phyloP scores from a whole-genome alignment of 805 yeast genomes.

The Metschnikowia kofuensis region DNA sequence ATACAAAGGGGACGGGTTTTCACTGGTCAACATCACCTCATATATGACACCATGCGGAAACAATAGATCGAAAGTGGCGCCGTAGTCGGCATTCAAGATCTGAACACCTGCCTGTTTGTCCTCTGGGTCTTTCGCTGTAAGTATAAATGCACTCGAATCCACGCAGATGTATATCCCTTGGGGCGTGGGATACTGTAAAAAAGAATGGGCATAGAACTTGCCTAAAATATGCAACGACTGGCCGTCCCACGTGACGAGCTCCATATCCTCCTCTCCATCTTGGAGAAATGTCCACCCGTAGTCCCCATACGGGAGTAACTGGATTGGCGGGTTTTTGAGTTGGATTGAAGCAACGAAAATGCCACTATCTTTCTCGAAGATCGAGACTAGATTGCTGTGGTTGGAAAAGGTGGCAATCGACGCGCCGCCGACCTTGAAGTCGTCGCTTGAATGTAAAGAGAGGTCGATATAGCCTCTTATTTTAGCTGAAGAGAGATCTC shows the following conservation, averaged over 20 bases:
- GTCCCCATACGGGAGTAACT: neutral
- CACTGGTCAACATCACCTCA: constrained; percentile 2
- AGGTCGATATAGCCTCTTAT: constrained; percentile 29
- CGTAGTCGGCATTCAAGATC: constrained; percentile 1
- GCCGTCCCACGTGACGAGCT: constrained; percentile 10
- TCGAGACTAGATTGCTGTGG: constrained; percentile 2
- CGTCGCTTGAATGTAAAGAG: constrained; percentile 11
- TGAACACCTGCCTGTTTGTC: neutral
- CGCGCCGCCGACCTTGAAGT: constrained; percentile 6
- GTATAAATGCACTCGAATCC: constrained; percentile 7
- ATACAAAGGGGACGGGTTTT: constrained; percentile 4
- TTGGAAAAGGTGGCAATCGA: constrained; percentile 11
- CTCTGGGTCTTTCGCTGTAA: neutral
- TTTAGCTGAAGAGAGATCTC: constrained; percentile 23
- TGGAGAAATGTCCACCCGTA: constrained; percentile 7
- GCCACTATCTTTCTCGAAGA: constrained; percentile 13
- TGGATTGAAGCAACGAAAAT: constrained; percentile 7
- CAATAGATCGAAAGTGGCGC: neutral
- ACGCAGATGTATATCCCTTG: neutral
- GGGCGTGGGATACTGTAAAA: constrained; percentile 1
- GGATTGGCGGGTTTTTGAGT: constrained; percentile 4
- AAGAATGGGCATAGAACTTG: constrained; percentile 1
- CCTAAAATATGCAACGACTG: constrained; percentile 3
- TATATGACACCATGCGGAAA: constrained; percentile 4
- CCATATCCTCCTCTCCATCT: constrained; percentile 1